Percentiles rank a stretch among this genome's conserved stretches.
Conservation (phyloP, 805 yeast genomes). For the Kodamaea laetipori region DNA sequence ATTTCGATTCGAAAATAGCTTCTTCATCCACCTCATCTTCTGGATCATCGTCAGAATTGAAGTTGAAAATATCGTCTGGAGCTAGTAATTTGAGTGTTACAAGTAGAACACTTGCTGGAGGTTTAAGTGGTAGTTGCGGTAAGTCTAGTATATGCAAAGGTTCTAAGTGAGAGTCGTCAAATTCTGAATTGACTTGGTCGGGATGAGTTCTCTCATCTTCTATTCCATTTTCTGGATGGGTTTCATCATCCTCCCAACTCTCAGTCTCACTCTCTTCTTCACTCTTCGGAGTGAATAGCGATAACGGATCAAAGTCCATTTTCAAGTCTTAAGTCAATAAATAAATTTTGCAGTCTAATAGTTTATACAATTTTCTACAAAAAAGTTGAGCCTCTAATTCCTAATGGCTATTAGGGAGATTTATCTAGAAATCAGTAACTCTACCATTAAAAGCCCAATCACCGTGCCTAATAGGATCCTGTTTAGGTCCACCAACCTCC, state of each 20-base stretch:
- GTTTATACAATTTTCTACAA: no score
- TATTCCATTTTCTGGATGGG: background rate
- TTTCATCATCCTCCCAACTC: background rate
- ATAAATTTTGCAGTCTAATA: background rate
- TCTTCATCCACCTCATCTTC: slow-evolving; percentile 14
- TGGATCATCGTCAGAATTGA: slow-evolving; percentile 29
- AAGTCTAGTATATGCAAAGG: slow-evolving; percentile 60
- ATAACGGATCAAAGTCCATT: slow-evolving; percentile 47
- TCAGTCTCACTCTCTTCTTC: slow-evolving; percentile 6
- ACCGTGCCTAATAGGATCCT: slow-evolving; percentile 88
- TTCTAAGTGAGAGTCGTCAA: slow-evolving; percentile 25
- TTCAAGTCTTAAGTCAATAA: no score
- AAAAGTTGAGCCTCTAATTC: no score
- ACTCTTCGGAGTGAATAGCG: slow-evolving; percentile 35
- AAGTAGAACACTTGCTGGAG: slow-evolving; percentile 49
- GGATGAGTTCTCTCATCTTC: slow-evolving; percentile 4
- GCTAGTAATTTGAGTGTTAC: slow-evolving; percentile 50
- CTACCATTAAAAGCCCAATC: slow-evolving; percentile 96
- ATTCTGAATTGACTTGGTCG: no score
- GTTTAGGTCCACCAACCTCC: slow-evolving; percentile 96
- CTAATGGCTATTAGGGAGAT: no score
- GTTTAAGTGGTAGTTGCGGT: slow-evolving; percentile 49
- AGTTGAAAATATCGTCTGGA: slow-evolving; percentile 54
- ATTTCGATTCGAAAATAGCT: slow-evolving; percentile 35
- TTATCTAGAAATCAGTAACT: slow-evolving; percentile 79